Percentiles rank a stretch among this genome's conserved stretches.
Conservation (phyloP, 352 stramenopile species). For the Globisporangium iwayamae region DNA sequence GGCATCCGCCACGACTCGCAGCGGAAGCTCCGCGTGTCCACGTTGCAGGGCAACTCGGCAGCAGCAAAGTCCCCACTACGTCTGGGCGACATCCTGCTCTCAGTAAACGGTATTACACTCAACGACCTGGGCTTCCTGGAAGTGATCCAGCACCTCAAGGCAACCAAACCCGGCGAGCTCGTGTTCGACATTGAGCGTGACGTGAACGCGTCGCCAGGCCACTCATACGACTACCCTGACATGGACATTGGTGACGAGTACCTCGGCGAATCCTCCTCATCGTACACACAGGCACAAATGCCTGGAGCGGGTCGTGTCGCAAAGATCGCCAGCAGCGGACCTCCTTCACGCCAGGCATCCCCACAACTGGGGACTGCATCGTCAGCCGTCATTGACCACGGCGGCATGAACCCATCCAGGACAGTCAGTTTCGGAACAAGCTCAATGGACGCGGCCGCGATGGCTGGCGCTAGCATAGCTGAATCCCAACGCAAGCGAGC, state of each 20-base stretch:
- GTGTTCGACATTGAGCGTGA: slow-evolving; percentile 56
- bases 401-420: neutral
- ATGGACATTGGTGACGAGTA: slow-evolving; percentile 12
- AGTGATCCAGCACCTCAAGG: slow-evolving; percentile 60
- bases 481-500: slow-evolving; percentile 40
- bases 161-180: slow-evolving; percentile 38
- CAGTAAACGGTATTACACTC: slow-evolving; percentile 57
- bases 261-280: slow-evolving; percentile 5
- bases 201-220: slow-evolving; percentile 1
- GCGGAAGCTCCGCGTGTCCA: slow-evolving; percentile 56
- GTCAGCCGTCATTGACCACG: neutral
- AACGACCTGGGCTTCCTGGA: slow-evolving; percentile 46
- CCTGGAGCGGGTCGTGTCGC: neutral
- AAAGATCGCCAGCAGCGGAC: neutral
- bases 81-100: slow-evolving; percentile 65
- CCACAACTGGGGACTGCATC: neutral
- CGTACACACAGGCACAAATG: neutral
- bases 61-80: slow-evolving; percentile 35
- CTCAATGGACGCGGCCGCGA: neutral
- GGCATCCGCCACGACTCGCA: slow-evolving; percentile 59
- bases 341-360: neutral
- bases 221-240: slow-evolving; percentile 12
- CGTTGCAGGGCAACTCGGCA: slow-evolving; percentile 39
- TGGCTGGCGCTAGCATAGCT: neutral
- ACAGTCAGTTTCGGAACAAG: neutral